Base-by-base conservation (phyloP, 352 stramenopile species). In the Pythium periplocum region DNA sequence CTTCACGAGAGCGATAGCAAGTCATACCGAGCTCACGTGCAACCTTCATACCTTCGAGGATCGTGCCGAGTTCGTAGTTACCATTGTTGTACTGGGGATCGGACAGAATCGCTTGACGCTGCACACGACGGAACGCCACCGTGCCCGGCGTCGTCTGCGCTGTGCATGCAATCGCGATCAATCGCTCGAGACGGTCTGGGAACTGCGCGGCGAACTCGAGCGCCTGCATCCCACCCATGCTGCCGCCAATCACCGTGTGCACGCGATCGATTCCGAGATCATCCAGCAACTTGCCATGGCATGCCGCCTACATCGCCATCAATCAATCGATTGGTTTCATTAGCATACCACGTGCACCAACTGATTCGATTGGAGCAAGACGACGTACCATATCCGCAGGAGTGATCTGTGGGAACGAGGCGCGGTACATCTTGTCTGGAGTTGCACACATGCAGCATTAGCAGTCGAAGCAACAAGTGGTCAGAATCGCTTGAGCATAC, bases 221-320 rank as follows among this genome's bases (percentile, higher is more conserved):
- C n/a, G 79, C 83, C 60, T 95, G 72, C 46, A 96, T 95, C 48
- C 87, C 82, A 43, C 85, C 85, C 87, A 96, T 93, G 58, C 81
- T 93, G 34, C 83, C 83, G 7, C 85, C 86, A 41, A 96, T 80
- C 17, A 96, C 85, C 1, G 85, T 80, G 62, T 93, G 83, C 2
- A 94, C 78, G 9, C 70, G 64, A 44, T 85, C 64, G 26, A 95
- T 85, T 0, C 78, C 83, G 3, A 93, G 50, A 41, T 91, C 75
- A 42, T 93, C 77, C 47, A 96, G 55, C 35, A 95, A 62, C 51
- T 86, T 86, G 35, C 72, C 78, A 51, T 96, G 86, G 26, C 78
- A 82, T 4, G 62, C 66, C 11, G 83, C 86, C 71, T 85, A 46
- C 17, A 26, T 2, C 32, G 1, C 6, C 36, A 34, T 40, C 10